Evolutionary conservation across 208 protist genomes (phyloP).

Genomic region (Trypanosoma caninum): DNA sequence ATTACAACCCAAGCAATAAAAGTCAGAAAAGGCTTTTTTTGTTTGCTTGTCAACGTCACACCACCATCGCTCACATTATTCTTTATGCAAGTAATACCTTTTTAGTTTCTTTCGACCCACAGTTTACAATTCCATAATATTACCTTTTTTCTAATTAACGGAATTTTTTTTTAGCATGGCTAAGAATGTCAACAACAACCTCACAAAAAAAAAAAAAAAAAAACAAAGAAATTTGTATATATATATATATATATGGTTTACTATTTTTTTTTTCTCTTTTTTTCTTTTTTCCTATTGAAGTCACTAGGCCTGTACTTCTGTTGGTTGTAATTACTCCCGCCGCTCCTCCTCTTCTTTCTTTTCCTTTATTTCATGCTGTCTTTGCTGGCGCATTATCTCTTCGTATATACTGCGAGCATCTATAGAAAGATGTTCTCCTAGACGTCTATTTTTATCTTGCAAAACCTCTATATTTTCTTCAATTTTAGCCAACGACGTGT

Average conservation of each 20-base stretch:
- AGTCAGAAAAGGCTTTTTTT: too few relatives aligned
- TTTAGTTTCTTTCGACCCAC: too few relatives aligned
- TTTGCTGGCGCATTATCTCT: conserved; percentile 21
- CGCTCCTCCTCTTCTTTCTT: neutral
- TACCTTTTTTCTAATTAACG: too few relatives aligned
- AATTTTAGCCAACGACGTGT: neutral
- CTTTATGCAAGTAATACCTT: too few relatives aligned
- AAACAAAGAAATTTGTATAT: neutral
- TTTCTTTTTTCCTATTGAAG: neutral
- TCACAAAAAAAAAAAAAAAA: conserved; percentile 19
- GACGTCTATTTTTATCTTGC: too few relatives aligned
- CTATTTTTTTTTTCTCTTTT: neutral
- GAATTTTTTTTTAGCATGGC: too few relatives aligned
- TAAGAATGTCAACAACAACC: too few relatives aligned
- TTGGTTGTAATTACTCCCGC: neutral
- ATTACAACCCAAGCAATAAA: too few relatives aligned
- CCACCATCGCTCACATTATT: too few relatives aligned
- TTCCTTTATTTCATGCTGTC: neutral
- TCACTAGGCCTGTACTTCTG: neutral
- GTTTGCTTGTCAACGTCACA: too few relatives aligned
- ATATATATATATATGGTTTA: conserved; percentile 10
- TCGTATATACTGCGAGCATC: conserved; percentile 26
- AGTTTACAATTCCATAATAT: too few relatives aligned
- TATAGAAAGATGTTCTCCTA: conserved; percentile 13
- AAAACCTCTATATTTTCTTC: neutral